phyloP scores from a whole-genome alignment of 1,139 yeast genomes.

The Nakaseomyces nivariensis region DNA sequence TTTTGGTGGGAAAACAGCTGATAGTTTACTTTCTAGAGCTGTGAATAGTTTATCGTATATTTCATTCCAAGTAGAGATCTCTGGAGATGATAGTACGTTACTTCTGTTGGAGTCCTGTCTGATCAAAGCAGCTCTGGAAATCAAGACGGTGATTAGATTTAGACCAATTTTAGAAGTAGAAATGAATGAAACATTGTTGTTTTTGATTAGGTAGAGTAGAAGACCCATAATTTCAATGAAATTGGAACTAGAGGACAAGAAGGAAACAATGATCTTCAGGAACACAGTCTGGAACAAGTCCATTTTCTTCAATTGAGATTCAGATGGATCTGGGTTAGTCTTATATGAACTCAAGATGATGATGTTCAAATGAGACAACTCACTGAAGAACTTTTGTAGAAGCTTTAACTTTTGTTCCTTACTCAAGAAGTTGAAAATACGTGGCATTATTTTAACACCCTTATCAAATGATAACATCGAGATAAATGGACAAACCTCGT shows the following conservation, averaged over 20 bases:
- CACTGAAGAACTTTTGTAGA: conserved; percentile 70
- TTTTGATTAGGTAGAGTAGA: conserved; percentile 61
- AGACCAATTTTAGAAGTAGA: conserved; percentile 81
- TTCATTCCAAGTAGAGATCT: conserved; percentile 59
- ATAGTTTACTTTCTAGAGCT: conserved; percentile 66
- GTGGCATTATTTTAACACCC: conserved; percentile 80
- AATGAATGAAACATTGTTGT: conserved; percentile 61
- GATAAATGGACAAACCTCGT: conserved; percentile 67
- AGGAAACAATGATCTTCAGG: conserved; percentile 75
- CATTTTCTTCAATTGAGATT: conserved; percentile 48
- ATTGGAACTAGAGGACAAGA: conserved; percentile 66
- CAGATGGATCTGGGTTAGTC: conserved; percentile 46
- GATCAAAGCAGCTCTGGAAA: conserved; percentile 86
- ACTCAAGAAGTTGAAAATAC: conserved; percentile 74
- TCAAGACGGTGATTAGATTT: conserved; percentile 74
- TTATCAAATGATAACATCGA: conserved; percentile 78
- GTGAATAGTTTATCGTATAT: conserved; percentile 79
- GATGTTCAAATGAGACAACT: conserved; percentile 72
- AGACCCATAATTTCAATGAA: conserved; percentile 79
- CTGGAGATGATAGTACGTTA: conserved; percentile 39
- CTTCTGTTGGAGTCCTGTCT: conserved; percentile 67
- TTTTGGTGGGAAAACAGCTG: conserved; percentile 74
- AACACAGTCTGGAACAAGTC: conserved; percentile 77
- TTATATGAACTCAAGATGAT: conserved; percentile 71
- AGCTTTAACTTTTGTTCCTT: conserved; percentile 72